A percentile compares a stretch with the other conserved stretches of the same genome.
These are phyloP conservation scores for Xylaria grammica DNA, from an alignment of 495 filamentous ascomycete genomes.

Conservation along the genomic window DNA sequence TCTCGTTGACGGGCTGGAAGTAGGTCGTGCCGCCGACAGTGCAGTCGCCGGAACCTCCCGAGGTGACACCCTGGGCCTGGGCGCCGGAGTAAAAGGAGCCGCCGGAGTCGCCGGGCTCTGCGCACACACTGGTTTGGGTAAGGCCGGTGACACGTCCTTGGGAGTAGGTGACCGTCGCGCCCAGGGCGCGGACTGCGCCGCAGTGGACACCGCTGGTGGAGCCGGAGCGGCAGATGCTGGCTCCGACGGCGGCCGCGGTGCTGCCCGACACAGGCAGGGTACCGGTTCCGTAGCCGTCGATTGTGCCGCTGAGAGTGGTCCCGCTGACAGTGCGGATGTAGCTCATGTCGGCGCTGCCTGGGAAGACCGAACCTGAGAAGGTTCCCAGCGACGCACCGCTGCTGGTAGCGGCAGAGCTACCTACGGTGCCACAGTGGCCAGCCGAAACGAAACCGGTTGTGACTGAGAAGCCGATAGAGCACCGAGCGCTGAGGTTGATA, in stretches of 20 bases:
- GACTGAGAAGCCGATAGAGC: slow-evolving; percentile 35
- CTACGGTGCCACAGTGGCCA: slow-evolving; percentile 34
- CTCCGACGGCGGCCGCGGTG: slow-evolving; percentile 29
- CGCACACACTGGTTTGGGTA: slow-evolving; percentile 34
- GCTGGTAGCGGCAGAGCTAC: slow-evolving; percentile 30
- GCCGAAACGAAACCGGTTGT: slow-evolving; percentile 35
- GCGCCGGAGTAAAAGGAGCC: slow-evolving; percentile 33
- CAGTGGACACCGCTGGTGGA: slow-evolving; percentile 35
- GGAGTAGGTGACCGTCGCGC: slow-evolving; percentile 33
- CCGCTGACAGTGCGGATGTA: slow-evolving; percentile 33
- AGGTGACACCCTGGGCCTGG: slow-evolving; percentile 37
- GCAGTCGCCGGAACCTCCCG: slow-evolving; percentile 36
- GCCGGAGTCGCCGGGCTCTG: slow-evolving; percentile 34
- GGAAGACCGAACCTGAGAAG: slow-evolving; percentile 35
- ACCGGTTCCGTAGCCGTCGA: slow-evolving; percentile 31
- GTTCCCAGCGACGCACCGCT: slow-evolving; percentile 31
- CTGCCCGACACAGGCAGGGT: slow-evolving; percentile 32
- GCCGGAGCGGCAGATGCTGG: slow-evolving; percentile 35
- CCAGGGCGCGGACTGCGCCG: slow-evolving; percentile 29
- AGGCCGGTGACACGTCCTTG: slow-evolving; percentile 35
- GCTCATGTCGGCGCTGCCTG: slow-evolving; percentile 35
- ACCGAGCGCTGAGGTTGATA: slow-evolving; percentile 27
- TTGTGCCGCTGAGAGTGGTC: slow-evolving; percentile 30
- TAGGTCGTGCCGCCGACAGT: slow-evolving; percentile 30
- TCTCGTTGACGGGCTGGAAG: slow-evolving; percentile 39